A percentile compares a stretch with the other conserved stretches of the same genome.
Conservation (phyloP, 176 grass and related monocot genomes). For the Oryza coarctata region DNA sequence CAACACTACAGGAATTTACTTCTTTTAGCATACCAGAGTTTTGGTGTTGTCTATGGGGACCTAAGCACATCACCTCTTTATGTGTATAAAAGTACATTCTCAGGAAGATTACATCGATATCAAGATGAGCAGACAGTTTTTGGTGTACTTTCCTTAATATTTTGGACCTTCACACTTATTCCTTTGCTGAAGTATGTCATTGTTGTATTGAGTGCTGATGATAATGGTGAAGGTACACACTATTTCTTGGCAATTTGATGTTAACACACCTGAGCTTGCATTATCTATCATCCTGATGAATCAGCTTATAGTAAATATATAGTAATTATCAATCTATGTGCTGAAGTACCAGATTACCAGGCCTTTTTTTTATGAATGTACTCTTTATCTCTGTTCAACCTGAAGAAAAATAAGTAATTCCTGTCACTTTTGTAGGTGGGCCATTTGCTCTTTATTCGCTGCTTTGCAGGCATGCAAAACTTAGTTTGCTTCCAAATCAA, state of each 20-base stretch:
- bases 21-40: slow-evolving; percentile 95
- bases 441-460: slow-evolving; percentile 94
- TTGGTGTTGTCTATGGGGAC: slow-evolving; percentile 90
- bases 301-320: not conserved
- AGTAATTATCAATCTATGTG: not conserved
- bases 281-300: slow-evolving; percentile 25
- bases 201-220: slow-evolving; percentile 77
- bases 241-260: not conserved
- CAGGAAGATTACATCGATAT: slow-evolving; percentile 48
- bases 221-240: slow-evolving; percentile 79
- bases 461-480: slow-evolving; percentile 92
- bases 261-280: not conserved
- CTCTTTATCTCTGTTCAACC: not conserved
- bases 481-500: slow-evolving; percentile 94
- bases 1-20: slow-evolving; percentile 63
- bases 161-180: slow-evolving; percentile 96
- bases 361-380: not conserved
- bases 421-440: slow-evolving; percentile 62
- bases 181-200: slow-evolving; percentile 89
- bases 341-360: not conserved
- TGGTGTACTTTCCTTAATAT: slow-evolving; percentile 83
- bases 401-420: slow-evolving; percentile 10
- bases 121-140: slow-evolving; percentile 78
- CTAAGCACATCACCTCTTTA: slow-evolving; percentile 91
- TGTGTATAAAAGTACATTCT: slow-evolving; percentile 81